These are phyloP conservation scores for Fusarium avenaceum DNA, from an alignment of 2,329 filamentous ascomycete genomes.

Conservation along the genomic window DNA sequence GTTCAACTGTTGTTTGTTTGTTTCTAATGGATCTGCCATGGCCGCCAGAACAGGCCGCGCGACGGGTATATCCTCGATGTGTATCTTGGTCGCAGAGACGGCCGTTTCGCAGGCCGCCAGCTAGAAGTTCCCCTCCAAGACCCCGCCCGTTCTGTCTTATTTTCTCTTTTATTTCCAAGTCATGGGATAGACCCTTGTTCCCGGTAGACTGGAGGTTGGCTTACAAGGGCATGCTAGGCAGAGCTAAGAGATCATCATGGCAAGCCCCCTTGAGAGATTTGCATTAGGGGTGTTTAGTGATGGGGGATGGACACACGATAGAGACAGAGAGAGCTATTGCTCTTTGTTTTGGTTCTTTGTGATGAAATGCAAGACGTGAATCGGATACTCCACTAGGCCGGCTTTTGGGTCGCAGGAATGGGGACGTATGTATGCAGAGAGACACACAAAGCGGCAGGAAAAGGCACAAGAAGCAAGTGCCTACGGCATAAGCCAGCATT, in stretches of 20 bases:
- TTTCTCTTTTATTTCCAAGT: slow-evolving; percentile 25
- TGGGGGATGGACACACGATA: not conserved
- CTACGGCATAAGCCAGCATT: not conserved
- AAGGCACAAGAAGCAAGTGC: not conserved
- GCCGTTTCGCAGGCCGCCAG: slow-evolving; percentile 17
- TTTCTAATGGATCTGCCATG: slow-evolving; percentile 47
- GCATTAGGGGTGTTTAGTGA: slow-evolving; percentile 11
- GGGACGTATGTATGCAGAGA: slow-evolving; percentile 32
- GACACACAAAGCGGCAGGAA: slow-evolving; percentile 23
- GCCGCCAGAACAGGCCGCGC: slow-evolving; percentile 43
- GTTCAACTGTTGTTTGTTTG: slow-evolving; percentile 22
- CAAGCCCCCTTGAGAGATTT: slow-evolving; percentile 7
- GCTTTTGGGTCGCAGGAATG: slow-evolving; percentile 43
- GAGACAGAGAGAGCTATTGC: not conserved
- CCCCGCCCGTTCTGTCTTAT: slow-evolving; percentile 28
- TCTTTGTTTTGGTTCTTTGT: slow-evolving; percentile 20
- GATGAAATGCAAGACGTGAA: slow-evolving; percentile 35
- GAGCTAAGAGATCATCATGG: slow-evolving; percentile 10
- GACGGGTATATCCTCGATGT: slow-evolving; percentile 43
- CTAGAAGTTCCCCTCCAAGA: slow-evolving; percentile 24
- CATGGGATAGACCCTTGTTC: slow-evolving; percentile 28
- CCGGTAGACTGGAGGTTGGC: slow-evolving; percentile 34
- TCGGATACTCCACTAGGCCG: slow-evolving; percentile 39
- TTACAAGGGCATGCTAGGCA: slow-evolving; percentile 26
- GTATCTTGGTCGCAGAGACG: slow-evolving; percentile 43